Base-by-base conservation (phyloP, 2,329 filamentous ascomycete genomes). In the Ceratocystis variospora region DNA sequence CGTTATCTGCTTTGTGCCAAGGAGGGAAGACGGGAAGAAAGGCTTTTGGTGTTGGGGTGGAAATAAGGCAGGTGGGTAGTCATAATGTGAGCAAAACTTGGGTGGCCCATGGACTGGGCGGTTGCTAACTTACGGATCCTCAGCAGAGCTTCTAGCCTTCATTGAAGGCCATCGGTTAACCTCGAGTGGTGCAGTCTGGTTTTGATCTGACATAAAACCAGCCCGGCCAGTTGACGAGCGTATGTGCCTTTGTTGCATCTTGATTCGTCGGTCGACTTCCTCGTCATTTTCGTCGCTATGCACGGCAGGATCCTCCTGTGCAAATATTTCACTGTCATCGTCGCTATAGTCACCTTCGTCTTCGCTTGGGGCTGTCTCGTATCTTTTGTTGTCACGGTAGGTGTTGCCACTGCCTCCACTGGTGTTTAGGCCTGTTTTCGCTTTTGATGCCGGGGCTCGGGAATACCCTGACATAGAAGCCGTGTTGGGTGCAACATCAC, bases 331-430 rank as follows among this genome's bases (percentile, higher is more conserved):
- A n/a, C 61, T 63, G 25, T 48, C 59, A 5, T 44, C 45, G 17
- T 63, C 64, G 61, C 64, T 65, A 61, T 63, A 66, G 19, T 55
- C 50, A 28, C 66, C 61, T n/a, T 68, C 63, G 31, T 65, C 48
- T 15, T 66, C 63, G 50, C 67, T 68, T 31, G 67, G 55, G 17
- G 48, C 66, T 17, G 62, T 65, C 19, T 65, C 62, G 33, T 67
- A 67, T 61, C 22, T 25, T 37, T 59, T 44, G 12, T 17, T 28
- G 25, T 17, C 48, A 10, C 15, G 22, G 22, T 45, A 31, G 6
- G 44, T 17, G 19, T 66, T 64, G 37, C 45, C n/a, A 57, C 1
- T 31, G 17, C 28, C 4, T 57, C 53, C 28, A 31, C 15, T 8
- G n/a, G 25, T 31, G 53, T 33, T 33, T 7, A 15, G 53, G 22